Percentiles rank a stretch among this genome's conserved stretches.
phyloP scores from a whole-genome alignment of 2,329 filamentous ascomycete genomes.

The Aspergillus viridinutans region DNA sequence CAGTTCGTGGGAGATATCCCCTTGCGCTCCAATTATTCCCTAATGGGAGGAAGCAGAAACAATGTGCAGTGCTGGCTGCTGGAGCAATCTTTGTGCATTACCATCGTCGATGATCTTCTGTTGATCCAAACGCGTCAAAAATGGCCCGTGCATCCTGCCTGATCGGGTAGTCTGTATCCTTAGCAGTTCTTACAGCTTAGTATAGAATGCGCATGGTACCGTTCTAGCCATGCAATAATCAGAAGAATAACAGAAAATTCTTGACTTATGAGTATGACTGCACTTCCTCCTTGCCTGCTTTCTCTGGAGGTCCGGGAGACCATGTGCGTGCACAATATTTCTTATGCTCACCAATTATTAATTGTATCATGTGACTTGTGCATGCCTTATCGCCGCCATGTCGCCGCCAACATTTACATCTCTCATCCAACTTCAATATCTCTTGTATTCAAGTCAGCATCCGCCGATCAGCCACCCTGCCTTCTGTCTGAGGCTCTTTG shows the following conservation, averaged over 20 bases:
- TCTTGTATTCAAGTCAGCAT: neutral
- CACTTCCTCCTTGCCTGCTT: too few species aligned
- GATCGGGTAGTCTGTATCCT: neutral
- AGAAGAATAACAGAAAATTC: neutral
- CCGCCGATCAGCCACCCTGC: neutral
- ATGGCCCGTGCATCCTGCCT: conserved; percentile 3
- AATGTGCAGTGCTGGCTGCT: conserved; percentile 7
- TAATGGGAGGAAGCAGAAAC: neutral
- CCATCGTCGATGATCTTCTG: neutral
- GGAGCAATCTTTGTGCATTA: conserved; percentile 43
- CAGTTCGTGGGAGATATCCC: neutral
- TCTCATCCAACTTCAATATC: neutral
- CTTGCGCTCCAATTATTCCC: neutral
- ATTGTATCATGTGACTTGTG: neutral
- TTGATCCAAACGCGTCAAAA: neutral
- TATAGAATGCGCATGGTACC: neutral
- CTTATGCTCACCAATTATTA: neutral
- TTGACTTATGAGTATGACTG: neutral
- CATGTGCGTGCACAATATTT: neutral
- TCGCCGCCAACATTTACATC: neutral
- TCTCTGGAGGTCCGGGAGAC: neutral
- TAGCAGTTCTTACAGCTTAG: neutral
- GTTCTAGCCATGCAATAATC: neutral
- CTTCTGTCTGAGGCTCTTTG: neutral
- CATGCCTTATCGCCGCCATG: neutral